Base-by-base conservation (phyloP, 768 basidiomycete species). In the Tricholoma bakamatsutake region DNA sequence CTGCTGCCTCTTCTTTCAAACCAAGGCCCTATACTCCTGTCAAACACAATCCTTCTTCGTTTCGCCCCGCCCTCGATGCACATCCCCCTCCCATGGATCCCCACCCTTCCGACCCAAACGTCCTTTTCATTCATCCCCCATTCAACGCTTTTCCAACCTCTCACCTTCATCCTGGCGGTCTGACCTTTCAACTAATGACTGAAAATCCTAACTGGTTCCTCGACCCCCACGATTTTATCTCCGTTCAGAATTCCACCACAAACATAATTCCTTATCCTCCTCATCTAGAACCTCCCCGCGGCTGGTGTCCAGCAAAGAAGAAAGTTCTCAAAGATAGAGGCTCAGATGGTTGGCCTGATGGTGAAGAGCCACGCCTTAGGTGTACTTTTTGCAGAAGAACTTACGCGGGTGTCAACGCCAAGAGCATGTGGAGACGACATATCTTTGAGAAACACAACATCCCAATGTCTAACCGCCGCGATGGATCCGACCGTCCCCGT, bases 401-500 rank as follows among this genome's bases (percentile, higher is more conserved):
- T 5, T 93, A 93, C 62, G 87, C 89, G 3, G 90, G 90, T 10
- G 87, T 90, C 31, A 93, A 93, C 66, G 90, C 90, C 5, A 91
- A 92, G 71, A 91, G 89, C 65, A 93, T 93, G 90, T 93, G 90
- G 90, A 74, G 90, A 57, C 78, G 90, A 47, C 90, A 93, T 67
- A 90, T 93, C 30, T 90, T 87, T 59, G 90, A 93, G 71, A 91
- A 92, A 65, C 90, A 93, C 68, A 91, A 90, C 70, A 88, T 93
- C 64, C 88, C 90, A 37, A 92, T 93, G 90, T 79, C 88, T 35
- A 93, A 93, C 63, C 79, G 90, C 31, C 83, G 90, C 52, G 90
- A 90, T 59, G 83, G 77, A 50, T 74, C 74, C 49, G 86, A 88
- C 49, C 78, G 81, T 48, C 79, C 78, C 57, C 80, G 88, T 33